Evolutionary conservation across 2,329 filamentous ascomycete genomes (phyloP), one percentile per base, ranked within the genome.

Genomic region (Dactylellina sp.): DNA sequence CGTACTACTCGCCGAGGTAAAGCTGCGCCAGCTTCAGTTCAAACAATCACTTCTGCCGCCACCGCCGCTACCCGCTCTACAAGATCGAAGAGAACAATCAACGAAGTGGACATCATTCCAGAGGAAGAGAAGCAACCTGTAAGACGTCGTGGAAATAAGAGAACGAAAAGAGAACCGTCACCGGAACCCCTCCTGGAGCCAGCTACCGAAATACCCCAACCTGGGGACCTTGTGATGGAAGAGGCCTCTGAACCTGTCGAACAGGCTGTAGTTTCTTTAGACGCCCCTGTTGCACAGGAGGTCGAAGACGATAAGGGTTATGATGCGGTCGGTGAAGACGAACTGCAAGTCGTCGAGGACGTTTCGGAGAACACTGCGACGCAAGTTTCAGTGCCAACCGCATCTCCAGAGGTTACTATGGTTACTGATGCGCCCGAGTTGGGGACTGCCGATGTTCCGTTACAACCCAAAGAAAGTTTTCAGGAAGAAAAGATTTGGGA

Each of bases 1-100:
- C 11, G n/a, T 28, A 50, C 46, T 22, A 28, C 46, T 18, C 46
- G 46, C 20, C 20, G 46, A 9, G 46, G 46, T 2, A 50, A 50
- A 20, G 22, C 9, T 12, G 12, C 6, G 12, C 32, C 32, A 14
- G 37, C 37, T 40, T 4, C 37, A 32, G 28, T 32, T 32, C 28
- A 32, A 32, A 32, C 28, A 3, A 16, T 16, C 37, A 16, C 9
- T 7, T 12, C 37, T 12, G 37, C 37, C 37, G 6, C 32, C 12
- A 12, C 32, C 6, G 12, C 37, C n/a, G 37, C 32, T 35, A 40
- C 37, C n/a, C 42, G 20, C 42, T 46, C 42, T n/a, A 46, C 11
- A 46, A 5, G 37, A 40, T 12, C 11, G n/a, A 40, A 40, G 37
- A 40, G 37, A 40, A 40, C n/a, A 3, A 40, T 40, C n/a, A 40